These are phyloP conservation scores for Verticillium isaacii DNA, from an alignment of 2,329 filamentous ascomycete species.

Conservation along the genomic window DNA sequence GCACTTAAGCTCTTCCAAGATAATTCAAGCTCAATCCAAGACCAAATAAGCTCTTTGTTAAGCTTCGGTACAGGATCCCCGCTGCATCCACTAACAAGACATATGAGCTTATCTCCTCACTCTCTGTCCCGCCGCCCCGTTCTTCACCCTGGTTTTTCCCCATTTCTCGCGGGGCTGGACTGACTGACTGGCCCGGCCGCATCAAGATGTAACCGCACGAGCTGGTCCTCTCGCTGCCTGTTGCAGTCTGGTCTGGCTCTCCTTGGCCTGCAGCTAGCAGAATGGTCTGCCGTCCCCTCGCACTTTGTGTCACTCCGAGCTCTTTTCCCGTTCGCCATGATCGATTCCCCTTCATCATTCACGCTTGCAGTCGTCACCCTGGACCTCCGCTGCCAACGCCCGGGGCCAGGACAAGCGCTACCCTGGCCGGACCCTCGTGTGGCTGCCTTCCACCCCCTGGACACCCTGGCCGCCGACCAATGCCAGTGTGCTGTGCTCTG, in stretches of 20 bases:
- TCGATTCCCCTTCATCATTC: neutral
- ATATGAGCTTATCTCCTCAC: neutral
- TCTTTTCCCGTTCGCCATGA: neutral
- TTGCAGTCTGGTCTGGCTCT: neutral
- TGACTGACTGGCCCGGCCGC: neutral
- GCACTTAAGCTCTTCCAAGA: neutral
- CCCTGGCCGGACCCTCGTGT: neutral
- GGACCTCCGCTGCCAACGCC: neutral
- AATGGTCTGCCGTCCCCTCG: neutral
- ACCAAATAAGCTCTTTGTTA: neutral
- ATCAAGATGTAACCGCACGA: no score
- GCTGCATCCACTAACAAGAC: neutral
- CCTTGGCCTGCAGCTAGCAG: neutral
- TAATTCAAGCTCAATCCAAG: neutral
- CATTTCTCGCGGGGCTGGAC: neutral
- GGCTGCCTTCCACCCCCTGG: neutral
- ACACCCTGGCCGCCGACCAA: neutral
- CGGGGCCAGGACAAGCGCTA: neutral
- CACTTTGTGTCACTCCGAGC: neutral
- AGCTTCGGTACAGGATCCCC: neutral
- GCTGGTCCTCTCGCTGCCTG: neutral
- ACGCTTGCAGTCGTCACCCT: neutral
- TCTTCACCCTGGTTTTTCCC: neutral
- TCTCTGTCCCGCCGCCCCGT: neutral
- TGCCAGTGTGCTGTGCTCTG: neutral